Evolutionary conservation across 2,329 filamentous ascomycete genomes (phyloP), one percentile per base, ranked within the genome.

Genomic region (Rasamsonia emersonii): DNA sequence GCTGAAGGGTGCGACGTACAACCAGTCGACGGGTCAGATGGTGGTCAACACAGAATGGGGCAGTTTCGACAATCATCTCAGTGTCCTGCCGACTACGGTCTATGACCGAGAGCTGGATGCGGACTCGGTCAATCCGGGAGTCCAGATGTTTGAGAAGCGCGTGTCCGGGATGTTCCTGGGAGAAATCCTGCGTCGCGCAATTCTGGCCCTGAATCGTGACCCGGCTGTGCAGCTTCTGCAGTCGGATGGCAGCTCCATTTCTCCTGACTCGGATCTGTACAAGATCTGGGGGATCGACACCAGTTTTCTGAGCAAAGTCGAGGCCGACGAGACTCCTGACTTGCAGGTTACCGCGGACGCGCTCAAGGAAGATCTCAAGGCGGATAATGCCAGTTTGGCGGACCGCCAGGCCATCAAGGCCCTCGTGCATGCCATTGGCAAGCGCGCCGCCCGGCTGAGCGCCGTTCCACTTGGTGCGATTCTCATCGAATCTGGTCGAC

Each of bases 81-180:
- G 80, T 46, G 82, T 93, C 13, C 71, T 98, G 24, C 91, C 89
- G 27, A 81, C 78, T 49, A 96, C 89, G 0, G 66, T 75, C 0
- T 96, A 86, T 64, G 91, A 98, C 54, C 64, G 69, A 30, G 71
- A 77, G 36, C 70, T 98, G 15, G 89, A 98, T 59, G 65, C 67
- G 35, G 76, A 80, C 38, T 91, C 81, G 43, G 77, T 85, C 47
- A 96, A 98, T 60, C 89, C 88, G 0, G 91, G 91, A 16, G 77
- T 93, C 40, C 91, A 98, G 56, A 94, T 96, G 84, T 98, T 96
- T 53, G 91, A 98, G 67, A 98, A 98, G 72, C 82, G 89, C 28
- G 82, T 98, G 10, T 94, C 86, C 1, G 91, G 91, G 56, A 96
- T 98, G 89, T 98, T 96, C 65, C 62, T 98, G 29, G 91, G 91